Evolutionary conservation across 108 stramenopile species (phyloP).

Genomic region (Pseudonitzschia delicatissima): DNA sequence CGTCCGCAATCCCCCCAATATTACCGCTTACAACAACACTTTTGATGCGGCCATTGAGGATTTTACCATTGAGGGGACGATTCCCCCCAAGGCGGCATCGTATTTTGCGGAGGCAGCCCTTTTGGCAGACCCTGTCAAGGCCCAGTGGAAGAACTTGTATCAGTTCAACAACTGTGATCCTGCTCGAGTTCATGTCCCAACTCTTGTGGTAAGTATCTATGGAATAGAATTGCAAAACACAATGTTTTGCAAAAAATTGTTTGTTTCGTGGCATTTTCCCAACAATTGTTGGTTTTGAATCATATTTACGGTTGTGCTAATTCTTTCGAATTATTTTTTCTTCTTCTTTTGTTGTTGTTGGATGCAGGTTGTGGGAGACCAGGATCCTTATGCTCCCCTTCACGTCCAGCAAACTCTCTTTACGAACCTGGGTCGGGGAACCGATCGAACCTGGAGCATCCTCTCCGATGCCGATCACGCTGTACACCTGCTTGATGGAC

Average conservation of each 20-base stretch:
- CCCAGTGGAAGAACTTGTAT: slow-evolving; percentile 75
- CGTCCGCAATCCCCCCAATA: slow-evolving; percentile 22
- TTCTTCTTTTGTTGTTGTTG: neutral
- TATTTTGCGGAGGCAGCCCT: slow-evolving; percentile 79
- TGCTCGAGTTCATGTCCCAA: slow-evolving; percentile 68
- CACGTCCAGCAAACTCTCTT: slow-evolving; percentile 65
- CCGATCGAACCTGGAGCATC: slow-evolving; percentile 79
- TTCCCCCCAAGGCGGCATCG: slow-evolving; percentile 59
- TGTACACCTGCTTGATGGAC: slow-evolving; percentile 19
- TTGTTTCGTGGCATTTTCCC: too few relatives aligned
- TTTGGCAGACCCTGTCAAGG: slow-evolving; percentile 77
- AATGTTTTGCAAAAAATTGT: too few relatives aligned
- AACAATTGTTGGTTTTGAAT: too few relatives aligned
- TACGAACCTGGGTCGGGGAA: slow-evolving; percentile 62
- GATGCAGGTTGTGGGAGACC: slow-evolving; percentile 68
- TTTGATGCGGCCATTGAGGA: slow-evolving; percentile 82
- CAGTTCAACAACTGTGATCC: slow-evolving; percentile 90
- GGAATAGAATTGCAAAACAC: neutral
- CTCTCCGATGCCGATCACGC: slow-evolving; percentile 86
- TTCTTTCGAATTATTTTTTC: neutral
- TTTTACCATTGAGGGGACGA: slow-evolving; percentile 79
- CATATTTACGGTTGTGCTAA: too few relatives aligned
- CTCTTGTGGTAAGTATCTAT: slow-evolving; percentile 68
- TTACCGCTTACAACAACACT: slow-evolving; percentile 44
- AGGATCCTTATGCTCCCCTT: slow-evolving; percentile 76